Conservation (phyloP, 2,329 filamentous ascomycete species). For the Dactylellina leptospora region DNA sequence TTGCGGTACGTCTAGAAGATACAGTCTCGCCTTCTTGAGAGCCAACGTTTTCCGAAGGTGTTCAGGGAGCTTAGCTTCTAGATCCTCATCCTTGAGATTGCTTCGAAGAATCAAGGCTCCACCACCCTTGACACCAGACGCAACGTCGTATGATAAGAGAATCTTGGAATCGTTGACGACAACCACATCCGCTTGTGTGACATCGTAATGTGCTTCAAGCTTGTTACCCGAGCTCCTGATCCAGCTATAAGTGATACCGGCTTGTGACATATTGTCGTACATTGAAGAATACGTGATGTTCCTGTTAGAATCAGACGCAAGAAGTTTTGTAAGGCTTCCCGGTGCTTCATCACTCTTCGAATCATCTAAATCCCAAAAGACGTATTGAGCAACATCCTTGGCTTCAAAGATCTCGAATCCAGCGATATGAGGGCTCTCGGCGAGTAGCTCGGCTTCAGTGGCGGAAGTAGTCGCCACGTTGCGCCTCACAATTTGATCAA, state of each 20-base stretch:
- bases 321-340: conserved; percentile 68
- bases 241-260: conserved; percentile 77
- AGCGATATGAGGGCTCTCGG: conserved; percentile 62
- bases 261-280: conserved; percentile 73
- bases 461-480: conserved; percentile 59
- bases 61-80: conserved; percentile 83
- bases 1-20: conserved; percentile 78
- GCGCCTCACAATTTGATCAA: conserved; percentile 63
- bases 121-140: conserved; percentile 74
- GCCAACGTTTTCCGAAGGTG: conserved; percentile 75
- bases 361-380: conserved; percentile 90
- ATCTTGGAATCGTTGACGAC: conserved; percentile 83
- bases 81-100: conserved; percentile 83
- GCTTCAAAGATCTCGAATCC: conserved; percentile 61
- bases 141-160: conserved; percentile 77
- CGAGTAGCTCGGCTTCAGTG: conserved; percentile 65
- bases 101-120: conserved; percentile 79
- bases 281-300: conserved; percentile 70
- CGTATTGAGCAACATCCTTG: conserved; percentile 68
- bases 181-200: conserved; percentile 79
- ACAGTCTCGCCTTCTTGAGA: conserved; percentile 75
- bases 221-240: conserved; percentile 84
- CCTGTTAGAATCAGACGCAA: conserved; percentile 69
- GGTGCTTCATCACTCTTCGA: conserved; percentile 74
- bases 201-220: conserved; percentile 82